Evolutionary conservation across 2,329 filamentous ascomycete genomes (phyloP), one percentile per base, ranked within the genome.

Genomic region (Exophiala lecanii-corni): DNA sequence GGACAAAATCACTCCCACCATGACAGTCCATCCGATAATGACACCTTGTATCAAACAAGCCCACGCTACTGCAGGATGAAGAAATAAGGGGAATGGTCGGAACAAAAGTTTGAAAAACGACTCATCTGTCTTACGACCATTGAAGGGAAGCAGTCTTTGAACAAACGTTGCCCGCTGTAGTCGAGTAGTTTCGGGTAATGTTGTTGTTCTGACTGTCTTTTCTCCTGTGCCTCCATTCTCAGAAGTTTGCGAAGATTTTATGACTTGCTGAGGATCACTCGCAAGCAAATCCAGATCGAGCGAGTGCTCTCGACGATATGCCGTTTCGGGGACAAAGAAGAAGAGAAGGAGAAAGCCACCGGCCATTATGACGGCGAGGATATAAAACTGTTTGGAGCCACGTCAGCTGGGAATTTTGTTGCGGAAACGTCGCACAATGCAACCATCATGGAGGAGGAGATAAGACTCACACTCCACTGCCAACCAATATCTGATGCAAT

Each of bases 1-100:
- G n/a, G 82, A 84, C 34, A 94, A 69, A 53, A 92, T 80, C 48
- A 92, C 83, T 43, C 86, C 85, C 53, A 94, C 91, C 59, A 96
- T 87, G 12, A 96, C 86, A 1, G 89, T 94, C 89, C 91, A 97
- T 52, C 89, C 91, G 58, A 96, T 95, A 59, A 95, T 79, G 3
- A 86, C 79, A 12, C 89, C 89, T 72, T 95, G 89, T 37, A 89
- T 86, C 3, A 96, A 71, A 57, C 76, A 80, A 12, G 75, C 74
- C 86, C 88, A 95, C 30, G 94, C 64, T 55, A 96, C 87, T 5
- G 86, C 86, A 0, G 89, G 89, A 60, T 96, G 89, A 5, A 84
- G 62, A 55, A 94, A 83, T 1, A 96, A 75, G 0, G 86, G 86
- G 40, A 96, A 82, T 0, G 89, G 91, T 2, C 89, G 78, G 10